Evolutionary conservation across 495 filamentous ascomycete species (phyloP), one percentile per base, ranked within the genome.

Genomic region (Aspergillus sparsus): DNA sequence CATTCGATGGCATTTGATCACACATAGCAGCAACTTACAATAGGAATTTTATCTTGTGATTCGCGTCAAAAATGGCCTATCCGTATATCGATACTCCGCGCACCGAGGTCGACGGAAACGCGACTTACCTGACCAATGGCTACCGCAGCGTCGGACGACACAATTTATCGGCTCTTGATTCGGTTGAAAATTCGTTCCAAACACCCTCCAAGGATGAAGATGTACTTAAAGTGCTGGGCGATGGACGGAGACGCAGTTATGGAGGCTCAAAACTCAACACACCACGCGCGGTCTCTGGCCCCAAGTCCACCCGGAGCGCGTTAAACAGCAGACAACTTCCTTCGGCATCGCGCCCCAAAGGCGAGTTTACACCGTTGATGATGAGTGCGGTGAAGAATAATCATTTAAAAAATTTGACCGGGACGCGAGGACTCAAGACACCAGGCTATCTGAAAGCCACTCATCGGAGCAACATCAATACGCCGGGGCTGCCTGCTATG

Each of bases 321-420:
- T 83, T 95, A 42, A 84, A 80, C 49, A 84, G 89, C 68, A 81
- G 82, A 62, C 80, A 81, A 33, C 77, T 82, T 66, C 87, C 74
- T 31, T 81, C 83, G 11, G 73, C 77, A 21, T 82, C 82, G 39
- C 72, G 84, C 1, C 83, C 77, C 12, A 87, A 85, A 52, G 84
- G 83, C 49, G 95, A 98, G 62, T 98, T 98, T 68, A 98, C 94
- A 3, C 94, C 94, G 0, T 74, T 98, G 55, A 84, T 98, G 69
- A 93, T 92, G 76, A 96, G 89, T 58, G 92, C 92, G 12, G 90
- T 91, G 15, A 86, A 85, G 55, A 93, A 93, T 66, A 92, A 87
- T 62, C 81, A 86, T 36, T 76, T 88, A 50, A 81, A 82, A 49
- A 83, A 83, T 66, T 68, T 70, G 61, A 78, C 78, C 46, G 77